Percentiles rank a stretch among this genome's conserved stretches.
phyloP scores from a whole-genome alignment of 164 flowering plant genomes.

The Sedum album region DNA sequence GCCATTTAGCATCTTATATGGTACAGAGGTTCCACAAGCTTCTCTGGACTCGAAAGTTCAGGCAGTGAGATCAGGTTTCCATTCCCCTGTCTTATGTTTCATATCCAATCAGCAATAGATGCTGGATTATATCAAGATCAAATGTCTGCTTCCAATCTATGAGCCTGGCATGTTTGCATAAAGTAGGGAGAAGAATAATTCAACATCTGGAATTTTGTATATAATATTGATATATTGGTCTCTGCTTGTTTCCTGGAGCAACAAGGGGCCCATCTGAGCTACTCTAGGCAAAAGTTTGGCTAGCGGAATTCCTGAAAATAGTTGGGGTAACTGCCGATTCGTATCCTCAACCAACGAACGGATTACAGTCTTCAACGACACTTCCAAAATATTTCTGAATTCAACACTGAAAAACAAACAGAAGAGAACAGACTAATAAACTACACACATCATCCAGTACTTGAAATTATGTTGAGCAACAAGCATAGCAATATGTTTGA shows the following conservation, averaged over 20 bases:
- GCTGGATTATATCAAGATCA: neutral
- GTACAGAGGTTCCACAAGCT: neutral
- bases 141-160: neutral
- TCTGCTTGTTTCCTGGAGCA: constrained; percentile 53
- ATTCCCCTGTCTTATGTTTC: neutral
- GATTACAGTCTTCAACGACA: constrained; percentile 47
- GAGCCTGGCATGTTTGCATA: constrained; percentile 46
- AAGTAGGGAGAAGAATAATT: constrained; percentile 70
- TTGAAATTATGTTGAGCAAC: too few species aligned
- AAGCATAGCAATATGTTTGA: too few species aligned
- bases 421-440: neutral
- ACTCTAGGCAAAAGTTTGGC: constrained; percentile 65
- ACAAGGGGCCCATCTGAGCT: constrained; percentile 36
- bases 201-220: constrained; percentile 52
- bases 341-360: constrained; percentile 46
- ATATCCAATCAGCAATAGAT: neutral
- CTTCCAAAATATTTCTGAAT: constrained; percentile 44
- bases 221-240: constrained; percentile 46
- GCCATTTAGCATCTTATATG: neutral
- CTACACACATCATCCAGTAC: too few species aligned
- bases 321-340: constrained; percentile 24
- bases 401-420: constrained; percentile 44
- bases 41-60: neutral
- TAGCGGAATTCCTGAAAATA: constrained; percentile 42
- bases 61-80: neutral